Percentiles rank a stretch among this genome's conserved stretches.
These are phyloP conservation scores for Zalaria obscura DNA, from an alignment of 2,329 filamentous ascomycete genomes.

Conservation along the genomic window DNA sequence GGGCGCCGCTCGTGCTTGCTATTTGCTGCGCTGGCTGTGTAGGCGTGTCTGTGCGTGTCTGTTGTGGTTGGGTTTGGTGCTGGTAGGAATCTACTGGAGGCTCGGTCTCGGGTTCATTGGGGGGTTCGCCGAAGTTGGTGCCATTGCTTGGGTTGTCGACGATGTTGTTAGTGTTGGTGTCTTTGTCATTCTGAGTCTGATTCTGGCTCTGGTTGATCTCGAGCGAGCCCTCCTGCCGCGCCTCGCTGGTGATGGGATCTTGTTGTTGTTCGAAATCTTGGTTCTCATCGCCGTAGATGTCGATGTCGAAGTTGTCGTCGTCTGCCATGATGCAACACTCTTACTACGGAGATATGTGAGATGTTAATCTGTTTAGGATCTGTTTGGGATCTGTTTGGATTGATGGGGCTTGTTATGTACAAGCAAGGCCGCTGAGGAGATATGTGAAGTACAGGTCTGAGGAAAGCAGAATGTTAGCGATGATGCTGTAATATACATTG, in stretches of 20 bases:
- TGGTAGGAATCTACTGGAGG: constrained; percentile 1
- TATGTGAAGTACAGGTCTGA: neutral
- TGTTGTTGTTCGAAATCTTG: constrained; percentile 9
- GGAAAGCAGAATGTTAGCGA: too few relatives aligned
- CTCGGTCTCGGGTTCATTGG: constrained; percentile 10
- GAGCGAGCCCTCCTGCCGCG: neutral
- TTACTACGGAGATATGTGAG: neutral
- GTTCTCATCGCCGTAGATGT: constrained; percentile 51
- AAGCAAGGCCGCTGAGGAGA: neutral
- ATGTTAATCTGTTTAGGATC: neutral
- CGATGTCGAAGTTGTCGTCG: constrained; percentile 58
- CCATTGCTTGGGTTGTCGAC: constrained; percentile 14
- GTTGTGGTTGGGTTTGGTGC: constrained; percentile 2
- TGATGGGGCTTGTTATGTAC: too few relatives aligned
- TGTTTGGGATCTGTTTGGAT: too few relatives aligned
- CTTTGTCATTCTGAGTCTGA: constrained; percentile 11
- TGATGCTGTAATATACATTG: too few relatives aligned
- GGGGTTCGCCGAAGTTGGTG: constrained; percentile 10
- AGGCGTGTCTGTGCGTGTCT: constrained; percentile 1
- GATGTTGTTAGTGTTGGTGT: constrained; percentile 10
- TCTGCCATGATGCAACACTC: constrained; percentile 26
- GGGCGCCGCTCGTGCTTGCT: constrained; percentile 25
- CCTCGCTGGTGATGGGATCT: constrained; percentile 6
- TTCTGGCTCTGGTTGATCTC: constrained; percentile 4
- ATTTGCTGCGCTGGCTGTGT: constrained; percentile 7